Evolutionary conservation across 2,329 filamentous ascomycete species (phyloP).

Genomic region (Penicillium brevicompactum): DNA sequence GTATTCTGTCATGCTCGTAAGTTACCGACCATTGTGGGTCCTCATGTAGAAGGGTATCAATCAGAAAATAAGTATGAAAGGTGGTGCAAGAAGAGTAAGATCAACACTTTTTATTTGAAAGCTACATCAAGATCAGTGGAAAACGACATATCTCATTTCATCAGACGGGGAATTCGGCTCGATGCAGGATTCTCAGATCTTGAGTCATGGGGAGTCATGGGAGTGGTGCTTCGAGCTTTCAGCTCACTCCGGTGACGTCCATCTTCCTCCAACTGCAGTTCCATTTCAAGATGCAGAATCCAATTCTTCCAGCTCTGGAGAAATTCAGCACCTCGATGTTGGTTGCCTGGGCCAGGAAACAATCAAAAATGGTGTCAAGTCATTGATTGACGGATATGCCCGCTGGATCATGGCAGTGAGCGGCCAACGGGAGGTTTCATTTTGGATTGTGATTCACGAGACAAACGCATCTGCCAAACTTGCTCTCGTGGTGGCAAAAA

Average conservation of each 20-base stretch:
- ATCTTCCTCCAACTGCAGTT: not conserved
- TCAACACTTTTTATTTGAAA: not conserved
- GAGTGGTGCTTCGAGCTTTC: not conserved
- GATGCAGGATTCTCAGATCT: not conserved
- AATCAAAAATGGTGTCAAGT: not conserved
- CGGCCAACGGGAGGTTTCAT: not conserved
- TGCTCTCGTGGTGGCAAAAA: not conserved
- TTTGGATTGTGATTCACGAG: not conserved
- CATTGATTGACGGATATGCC: not conserved
- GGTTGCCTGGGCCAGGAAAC: not conserved
- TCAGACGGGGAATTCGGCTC: not conserved
- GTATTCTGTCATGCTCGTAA: not conserved
- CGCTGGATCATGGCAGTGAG: constrained; percentile 2
- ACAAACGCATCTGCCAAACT: not conserved
- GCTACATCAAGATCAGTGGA: not conserved
- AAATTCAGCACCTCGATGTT: not conserved
- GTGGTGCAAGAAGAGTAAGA: not conserved
- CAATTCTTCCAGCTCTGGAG: not conserved
- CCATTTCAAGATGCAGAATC: not conserved
- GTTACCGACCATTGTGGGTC: not conserved
- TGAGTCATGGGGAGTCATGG: not conserved
- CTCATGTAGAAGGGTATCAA: not conserved
- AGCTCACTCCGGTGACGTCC: not conserved
- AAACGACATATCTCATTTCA: not conserved
- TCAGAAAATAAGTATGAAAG: not conserved